These are phyloP conservation scores for Periglandula ipomoeae DNA, from an alignment of 2,329 filamentous ascomycete genomes.

Conservation along the genomic window DNA sequence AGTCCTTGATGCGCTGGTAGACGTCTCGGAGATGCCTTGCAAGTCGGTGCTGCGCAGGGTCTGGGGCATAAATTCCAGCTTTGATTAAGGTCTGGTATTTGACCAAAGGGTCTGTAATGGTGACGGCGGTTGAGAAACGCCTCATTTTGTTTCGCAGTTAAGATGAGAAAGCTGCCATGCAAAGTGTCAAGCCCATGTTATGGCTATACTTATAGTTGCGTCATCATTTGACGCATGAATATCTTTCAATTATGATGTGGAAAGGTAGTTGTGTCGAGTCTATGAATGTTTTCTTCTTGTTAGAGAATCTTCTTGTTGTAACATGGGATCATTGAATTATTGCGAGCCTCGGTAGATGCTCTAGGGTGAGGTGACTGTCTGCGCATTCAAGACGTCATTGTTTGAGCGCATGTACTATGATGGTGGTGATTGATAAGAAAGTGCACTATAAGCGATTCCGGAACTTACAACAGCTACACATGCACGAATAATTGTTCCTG, in stretches of 20 bases:
- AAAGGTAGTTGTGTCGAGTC: no score
- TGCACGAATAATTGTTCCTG: no score
- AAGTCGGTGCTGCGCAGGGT: constrained; percentile 62
- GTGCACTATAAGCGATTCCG: no score
- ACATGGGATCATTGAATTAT: no score
- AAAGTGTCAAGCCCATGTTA: constrained; percentile 1
- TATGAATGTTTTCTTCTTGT: no score
- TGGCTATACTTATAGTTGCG: neutral
- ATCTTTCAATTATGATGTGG: neutral
- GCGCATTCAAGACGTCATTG: no score
- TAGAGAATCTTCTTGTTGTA: no score
- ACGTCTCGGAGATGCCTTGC: constrained; percentile 71
- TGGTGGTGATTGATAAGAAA: no score
- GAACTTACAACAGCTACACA: no score
- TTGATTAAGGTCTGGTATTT: constrained; percentile 65
- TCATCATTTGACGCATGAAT: neutral
- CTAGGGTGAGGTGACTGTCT: no score
- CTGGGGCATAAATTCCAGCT: constrained; percentile 56
- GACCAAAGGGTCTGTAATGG: constrained; percentile 64
- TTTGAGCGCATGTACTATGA: no score
- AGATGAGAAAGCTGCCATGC: neutral
- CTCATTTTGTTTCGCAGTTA: constrained; percentile 17
- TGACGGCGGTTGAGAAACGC: constrained; percentile 38
- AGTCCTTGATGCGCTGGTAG: constrained; percentile 68
- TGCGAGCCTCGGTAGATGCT: no score